Evolutionary conservation across 805 yeast species (phyloP), one percentile per base, ranked within the genome.

Genomic region (Yamadazyma ubonensis): DNA sequence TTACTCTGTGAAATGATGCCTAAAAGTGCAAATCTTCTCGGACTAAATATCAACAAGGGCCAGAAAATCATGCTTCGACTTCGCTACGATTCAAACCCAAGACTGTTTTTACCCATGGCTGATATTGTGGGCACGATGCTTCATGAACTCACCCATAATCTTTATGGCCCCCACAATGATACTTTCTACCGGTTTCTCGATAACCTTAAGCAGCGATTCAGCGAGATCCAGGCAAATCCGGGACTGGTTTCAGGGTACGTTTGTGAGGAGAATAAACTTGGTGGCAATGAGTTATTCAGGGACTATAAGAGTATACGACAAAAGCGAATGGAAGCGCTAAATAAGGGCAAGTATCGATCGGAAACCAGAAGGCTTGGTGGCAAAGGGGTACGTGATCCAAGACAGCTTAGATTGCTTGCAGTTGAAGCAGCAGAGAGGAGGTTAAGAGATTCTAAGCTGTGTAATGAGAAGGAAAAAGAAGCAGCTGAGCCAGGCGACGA

Each of bases 141-240:
- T 4, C 98, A 91, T 59, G 98, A 91, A 57, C 67, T 91, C 29
- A 76, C 87, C 2, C 98, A 91, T 57, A 90, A 88, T 57, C 56
- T 70, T 15, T 66, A 67, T 52, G 96, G 96, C 0, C 85, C 95
- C 0, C 98, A 91, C 55, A 83, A 91, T 63, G 74, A 64, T 2
- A 63, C 62, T 43, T 91, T 91, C 55, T 86, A 86, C 55, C 64
- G 65, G 36, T 71, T 73, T 36, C 58, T 88, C 47, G 91, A 85
- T 39, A 78, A 75, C 43, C 65, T 85, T 29, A 76, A 74, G 41
- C 65, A 64, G 5, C 63, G 83, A 51, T 79, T 63, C 51, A 70
- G 68, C 38, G 62, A 66, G 6, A 53, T 73, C 30, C 73, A 71
- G 47, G 43, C 61, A 28, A 67, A 77, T 4, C 66, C 65, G 26